These are phyloP conservation scores for Diaporthe australafricana DNA, from an alignment of 2,329 filamentous ascomycete species.

Conservation along the genomic window DNA sequence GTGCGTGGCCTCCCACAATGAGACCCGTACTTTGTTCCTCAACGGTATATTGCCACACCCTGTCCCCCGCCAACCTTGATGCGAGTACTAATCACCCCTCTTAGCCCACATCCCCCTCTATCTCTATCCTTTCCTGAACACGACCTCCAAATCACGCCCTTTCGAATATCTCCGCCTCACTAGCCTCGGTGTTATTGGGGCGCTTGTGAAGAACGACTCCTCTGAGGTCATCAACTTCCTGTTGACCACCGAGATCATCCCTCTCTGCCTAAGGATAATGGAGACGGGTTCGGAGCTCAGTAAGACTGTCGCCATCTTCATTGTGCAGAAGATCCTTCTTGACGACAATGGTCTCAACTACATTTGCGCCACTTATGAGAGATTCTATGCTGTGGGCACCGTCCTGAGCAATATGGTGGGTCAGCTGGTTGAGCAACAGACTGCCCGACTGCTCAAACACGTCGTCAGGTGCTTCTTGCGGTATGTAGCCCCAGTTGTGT, in stretches of 20 bases:
- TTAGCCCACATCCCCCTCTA: slow-evolving; percentile 96
- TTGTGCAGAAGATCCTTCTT: slow-evolving; percentile 97
- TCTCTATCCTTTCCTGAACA: slow-evolving; percentile 98
- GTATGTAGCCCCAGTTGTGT: slow-evolving; percentile 61
- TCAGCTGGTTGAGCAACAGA: slow-evolving; percentile 97
- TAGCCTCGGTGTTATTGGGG: slow-evolving; percentile 95
- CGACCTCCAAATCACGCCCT: slow-evolving; percentile 95
- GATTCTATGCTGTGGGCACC: slow-evolving; percentile 97
- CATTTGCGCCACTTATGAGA: slow-evolving; percentile 98
- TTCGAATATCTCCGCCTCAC: slow-evolving; percentile 98
- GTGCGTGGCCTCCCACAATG: slow-evolving; percentile 97
- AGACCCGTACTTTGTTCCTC: slow-evolving; percentile 92
- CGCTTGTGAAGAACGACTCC: slow-evolving; percentile 98
- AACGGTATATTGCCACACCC: slow-evolving; percentile 72
- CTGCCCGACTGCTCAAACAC: slow-evolving; percentile 93
- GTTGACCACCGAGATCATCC: slow-evolving; percentile 97
- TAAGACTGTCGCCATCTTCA: slow-evolving; percentile 99
- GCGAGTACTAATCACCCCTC: slow-evolving; percentile 13
- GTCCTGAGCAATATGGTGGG: slow-evolving; percentile 99
- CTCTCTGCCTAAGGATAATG: slow-evolving; percentile 97
- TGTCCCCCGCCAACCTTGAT: background rate
- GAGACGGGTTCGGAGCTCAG: slow-evolving; percentile 98
- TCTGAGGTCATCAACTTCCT: slow-evolving; percentile 99
- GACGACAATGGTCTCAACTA: slow-evolving; percentile 98
- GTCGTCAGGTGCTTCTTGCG: slow-evolving; percentile 97